A percentile compares a stretch with the other conserved stretches of the same genome.
phyloP scores from a whole-genome alignment of 306 rosid species.

The Trifolium dubium region DNA sequence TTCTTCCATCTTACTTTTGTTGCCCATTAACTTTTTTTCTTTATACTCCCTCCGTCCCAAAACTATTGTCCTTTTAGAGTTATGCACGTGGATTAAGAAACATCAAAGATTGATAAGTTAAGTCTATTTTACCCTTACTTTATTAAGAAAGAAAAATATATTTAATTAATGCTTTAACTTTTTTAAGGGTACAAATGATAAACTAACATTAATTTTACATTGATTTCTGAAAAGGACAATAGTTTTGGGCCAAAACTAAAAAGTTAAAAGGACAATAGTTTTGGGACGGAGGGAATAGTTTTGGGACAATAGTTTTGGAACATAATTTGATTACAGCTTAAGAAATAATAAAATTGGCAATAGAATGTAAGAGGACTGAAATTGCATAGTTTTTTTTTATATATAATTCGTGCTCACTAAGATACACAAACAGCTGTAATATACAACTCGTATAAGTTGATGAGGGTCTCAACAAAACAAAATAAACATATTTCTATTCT shows the following conservation, averaged over 20 bases:
- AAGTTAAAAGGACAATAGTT: too few relatives aligned
- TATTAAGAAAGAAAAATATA: too few relatives aligned
- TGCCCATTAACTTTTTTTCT: neutral
- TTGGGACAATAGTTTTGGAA: neutral
- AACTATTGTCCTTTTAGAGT: too few relatives aligned
- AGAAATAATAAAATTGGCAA: slow-evolving; percentile 28
- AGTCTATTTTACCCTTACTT: too few relatives aligned
- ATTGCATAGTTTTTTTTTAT: slow-evolving; percentile 4
- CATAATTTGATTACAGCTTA: slow-evolving; percentile 24
- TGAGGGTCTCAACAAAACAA: slow-evolving; percentile 11
- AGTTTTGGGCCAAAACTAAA: too few relatives aligned
- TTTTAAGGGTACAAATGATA: too few relatives aligned
- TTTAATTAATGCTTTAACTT: too few relatives aligned
- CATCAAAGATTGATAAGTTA: too few relatives aligned
- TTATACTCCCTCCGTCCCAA: neutral
- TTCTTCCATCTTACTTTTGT: slow-evolving; percentile 27
- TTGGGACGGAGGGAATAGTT: too few relatives aligned
- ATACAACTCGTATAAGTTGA: slow-evolving; percentile 26
- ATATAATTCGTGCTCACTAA: slow-evolving; percentile 18
- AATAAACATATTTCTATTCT: slow-evolving; percentile 19
- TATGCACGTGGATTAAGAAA: too few relatives aligned
- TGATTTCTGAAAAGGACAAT: too few relatives aligned
- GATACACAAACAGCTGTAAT: slow-evolving; percentile 1
- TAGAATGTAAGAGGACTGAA: slow-evolving; percentile 24
- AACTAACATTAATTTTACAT: too few relatives aligned